Base-by-base conservation (phyloP, 1,284 basidiomycete genomes). In the Anthracocystis setariae region DNA sequence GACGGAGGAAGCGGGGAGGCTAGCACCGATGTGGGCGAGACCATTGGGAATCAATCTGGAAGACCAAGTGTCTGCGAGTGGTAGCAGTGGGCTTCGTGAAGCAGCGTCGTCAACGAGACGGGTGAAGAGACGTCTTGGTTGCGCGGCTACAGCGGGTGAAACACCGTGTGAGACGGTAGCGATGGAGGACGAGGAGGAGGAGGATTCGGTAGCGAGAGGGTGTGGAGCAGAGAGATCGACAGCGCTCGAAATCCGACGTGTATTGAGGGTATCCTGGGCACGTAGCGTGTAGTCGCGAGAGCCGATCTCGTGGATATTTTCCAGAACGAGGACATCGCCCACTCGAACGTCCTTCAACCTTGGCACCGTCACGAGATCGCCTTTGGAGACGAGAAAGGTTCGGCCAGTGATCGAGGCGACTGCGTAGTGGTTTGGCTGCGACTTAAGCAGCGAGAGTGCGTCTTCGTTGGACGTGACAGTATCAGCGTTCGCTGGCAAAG, bases 221-320 rank as follows among this genome's bases (percentile, higher is more conserved):
- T 38, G 37, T 13, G 46, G 43, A 15, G 39, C 21, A 23, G 57
- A 21, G 2, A 68, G 61, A 33, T 70, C 67, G 20, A 70, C 40
- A 15, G 67, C 56, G 33, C 57, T 24, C 9, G 67, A 64, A 38
- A 70, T 65, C 27, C 67, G 60, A 17, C 67, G 61, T 0, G 61
- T 70, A 46, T 70, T 70, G 49, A 70, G 57, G 17, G 67, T 70
- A 21, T 81, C 78, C 21, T 80, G 68, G 2, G 82, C 90, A 57
- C 92, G 92, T 56, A 90, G 86, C n/a, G 93, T 94, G 85, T 91
- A 98, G 82, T 97, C 93, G 73, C 94, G 89, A 46, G 92, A 93
- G 63, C 95, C 95, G 52, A 98, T 88, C 84, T 98, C 95, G 82
- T 94, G 90, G 62, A 98, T 90, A 70, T 93, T 87, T 71, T 92